Base-by-base conservation (phyloP, 192 early-diverging fungal genomes). In the Coemansia erecta region DNA sequence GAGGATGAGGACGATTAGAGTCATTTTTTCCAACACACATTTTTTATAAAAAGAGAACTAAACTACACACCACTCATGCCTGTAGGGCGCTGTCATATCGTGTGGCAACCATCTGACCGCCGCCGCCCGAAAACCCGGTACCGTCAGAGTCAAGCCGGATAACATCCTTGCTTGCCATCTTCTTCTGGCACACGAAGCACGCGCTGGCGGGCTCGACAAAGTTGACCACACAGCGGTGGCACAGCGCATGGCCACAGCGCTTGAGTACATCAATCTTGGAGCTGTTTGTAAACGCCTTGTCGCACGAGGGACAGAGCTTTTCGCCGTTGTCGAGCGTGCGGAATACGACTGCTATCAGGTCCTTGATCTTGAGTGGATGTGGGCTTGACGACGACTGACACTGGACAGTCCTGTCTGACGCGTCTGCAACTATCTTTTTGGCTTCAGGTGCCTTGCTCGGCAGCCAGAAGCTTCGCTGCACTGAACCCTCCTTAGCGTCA, bases 141-240 rank as follows among this genome's bases (percentile, higher is more conserved):
- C 75, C 75, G 17, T 78, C 75, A 0, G 75, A 66, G 14, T 61
- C 58, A 19, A 78, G 22, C 18, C 56, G 17, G 0, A 78, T 41
- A 17, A 68, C 42, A 23, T 68, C 59, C 2, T 56, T 53, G 0
- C 22, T 24, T 4, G 18, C 24, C 0, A 72, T 54, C 11, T 53
- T 63, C 24, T 23, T 31, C 35, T 80, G 71, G 21, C 77, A 80
- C 40, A 80, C 77, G 59, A 80, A 73, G 45, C 77, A 80, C 24
- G 14, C 64, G 8, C 44, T 35, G 0, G 56, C 21, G 0, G 53
- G 37, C 12, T 52, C 21, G 7, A 80, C 77, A 80, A 80, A 80
- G 47, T 61, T 73, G 22, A 8, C n/a, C 21, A 70, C 60, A 33
- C 77, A 80, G 22, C 64, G 52, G 42, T 73, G 77, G 41, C 77